Base-by-base conservation (phyloP, 2,329 filamentous ascomycete species). In the Microsporum ferrugineum region DNA sequence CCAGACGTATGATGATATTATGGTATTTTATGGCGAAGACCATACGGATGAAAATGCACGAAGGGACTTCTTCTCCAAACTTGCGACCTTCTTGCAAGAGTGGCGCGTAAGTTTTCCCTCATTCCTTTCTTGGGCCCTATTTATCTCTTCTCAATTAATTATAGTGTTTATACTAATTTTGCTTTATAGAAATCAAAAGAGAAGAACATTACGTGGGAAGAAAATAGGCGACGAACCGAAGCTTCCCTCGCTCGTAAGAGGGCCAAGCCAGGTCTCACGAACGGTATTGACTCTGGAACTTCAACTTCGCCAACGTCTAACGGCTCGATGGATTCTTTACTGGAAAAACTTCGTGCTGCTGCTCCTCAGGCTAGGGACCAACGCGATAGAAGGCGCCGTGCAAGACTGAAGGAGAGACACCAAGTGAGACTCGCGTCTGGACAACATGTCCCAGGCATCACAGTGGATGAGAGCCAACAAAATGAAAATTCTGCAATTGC, bases 11-110 rank as follows among this genome's bases (percentile, higher is more conserved):
- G 88, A 96, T 70, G 91, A 96, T 71, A 96, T 97, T 67, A 91
- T 97, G 86, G 82, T 87, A 4, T 96, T 96, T 76, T 97, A 96
- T 71, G 94, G 94, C 66, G 94, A 99, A 77, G 94, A 99, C 70
- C 86, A 88, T 43, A 80, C 83, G 10, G 94, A 99, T 72, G 94
- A 97, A 59, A 95, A 90, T 69, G 88, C 91, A n/a, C 83, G 91
- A 61, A 83, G 94, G 64, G 91, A 96, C 68, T 99, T 99, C 82
- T 99, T 99, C 72, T 80, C 87, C 65, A 97, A 97, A 79, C 82
- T 99, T 68, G 91, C 92, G 23, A 80, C 85, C 60, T 99, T 99
- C 78, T 83, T 99, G 68, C 78, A 81, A 36, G 94, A 97, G 73
- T 99, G 94, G 89, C 96, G 92, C 79, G 83, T 84, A 71, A 67